Percentiles rank a stretch among this genome's conserved stretches.
Conservation (phyloP, 345 rosid species). For the Stellera chamaejasme region DNA sequence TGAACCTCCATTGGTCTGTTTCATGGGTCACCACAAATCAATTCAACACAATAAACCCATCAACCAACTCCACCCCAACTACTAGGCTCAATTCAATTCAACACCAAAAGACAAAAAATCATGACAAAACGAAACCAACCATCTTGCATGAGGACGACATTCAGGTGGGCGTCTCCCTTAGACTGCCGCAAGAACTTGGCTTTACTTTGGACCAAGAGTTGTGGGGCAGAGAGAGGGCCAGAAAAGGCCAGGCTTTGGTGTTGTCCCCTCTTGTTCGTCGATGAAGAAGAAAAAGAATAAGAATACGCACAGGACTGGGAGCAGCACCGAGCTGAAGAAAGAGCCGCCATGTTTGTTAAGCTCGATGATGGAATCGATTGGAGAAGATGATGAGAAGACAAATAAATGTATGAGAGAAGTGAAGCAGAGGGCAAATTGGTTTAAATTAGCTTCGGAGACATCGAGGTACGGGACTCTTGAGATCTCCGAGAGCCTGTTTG, state of each 20-base stretch:
- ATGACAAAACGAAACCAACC: slow-evolving; percentile 22
- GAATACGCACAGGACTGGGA: slow-evolving; percentile 22
- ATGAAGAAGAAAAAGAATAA: slow-evolving; percentile 22
- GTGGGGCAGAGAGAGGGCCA: slow-evolving; percentile 12
- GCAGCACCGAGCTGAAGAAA: slow-evolving; percentile 41
- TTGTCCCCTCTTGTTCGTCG: slow-evolving; percentile 18
- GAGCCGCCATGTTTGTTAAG: slow-evolving; percentile 37
- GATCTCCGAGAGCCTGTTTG: slow-evolving; percentile 75
- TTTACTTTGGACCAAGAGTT: slow-evolving; percentile 25
- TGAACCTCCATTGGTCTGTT: too few relatives aligned
- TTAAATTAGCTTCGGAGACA: slow-evolving; percentile 36
- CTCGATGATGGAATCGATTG: not conserved
- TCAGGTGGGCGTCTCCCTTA: slow-evolving; percentile 23
- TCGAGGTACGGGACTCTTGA: slow-evolving; percentile 55
- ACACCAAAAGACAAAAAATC: not conserved
- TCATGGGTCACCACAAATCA: too few relatives aligned
- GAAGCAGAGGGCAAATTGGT: slow-evolving; percentile 5
- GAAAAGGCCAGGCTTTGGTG: slow-evolving; percentile 26
- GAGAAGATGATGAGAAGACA: not conserved
- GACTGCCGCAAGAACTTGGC: slow-evolving; percentile 39
- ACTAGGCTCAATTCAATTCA: not conserved
- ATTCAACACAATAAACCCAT: too few relatives aligned
- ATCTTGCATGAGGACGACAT: slow-evolving; percentile 43
- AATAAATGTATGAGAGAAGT: not conserved
- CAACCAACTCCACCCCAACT: too few relatives aligned